Evolutionary conservation across 2,329 filamentous ascomycete genomes (phyloP).

Genomic region (Diplodia mutila): DNA sequence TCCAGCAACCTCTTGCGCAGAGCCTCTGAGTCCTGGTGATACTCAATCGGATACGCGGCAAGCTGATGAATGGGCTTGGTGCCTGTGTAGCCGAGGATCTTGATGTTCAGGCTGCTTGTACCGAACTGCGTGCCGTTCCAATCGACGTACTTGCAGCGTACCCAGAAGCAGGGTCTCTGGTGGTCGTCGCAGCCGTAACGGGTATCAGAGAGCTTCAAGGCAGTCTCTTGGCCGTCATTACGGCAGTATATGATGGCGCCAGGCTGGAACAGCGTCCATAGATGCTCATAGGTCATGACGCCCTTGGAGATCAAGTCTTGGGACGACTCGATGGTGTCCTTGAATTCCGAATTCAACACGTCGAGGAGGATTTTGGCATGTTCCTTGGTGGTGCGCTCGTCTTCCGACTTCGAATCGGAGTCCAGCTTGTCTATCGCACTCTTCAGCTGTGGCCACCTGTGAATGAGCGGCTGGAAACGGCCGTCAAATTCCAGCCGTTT

Average conservation of each 20-base stretch:
- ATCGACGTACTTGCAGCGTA: slow-evolving; percentile 41
- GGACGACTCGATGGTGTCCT: slow-evolving; percentile 45
- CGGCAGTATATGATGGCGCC: slow-evolving; percentile 36
- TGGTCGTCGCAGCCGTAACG: slow-evolving; percentile 40
- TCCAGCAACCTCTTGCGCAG: slow-evolving; percentile 48
- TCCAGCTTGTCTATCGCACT: slow-evolving; percentile 19
- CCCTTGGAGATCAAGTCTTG: slow-evolving; percentile 46
- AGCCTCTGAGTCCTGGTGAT: slow-evolving; percentile 46
- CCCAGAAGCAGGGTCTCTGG: slow-evolving; percentile 43
- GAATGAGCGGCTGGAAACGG: slow-evolving; percentile 67
- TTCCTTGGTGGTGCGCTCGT: slow-evolving; percentile 39
- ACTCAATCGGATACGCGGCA: slow-evolving; percentile 49
- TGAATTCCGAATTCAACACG: slow-evolving; percentile 47
- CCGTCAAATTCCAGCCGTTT: slow-evolving; percentile 64
- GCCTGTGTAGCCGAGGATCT: slow-evolving; percentile 41
- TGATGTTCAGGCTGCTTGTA: slow-evolving; percentile 32
- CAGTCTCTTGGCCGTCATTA: slow-evolving; percentile 43
- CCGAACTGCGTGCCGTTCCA: slow-evolving; percentile 45
- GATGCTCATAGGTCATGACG: slow-evolving; percentile 47
- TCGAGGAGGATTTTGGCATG: slow-evolving; percentile 46
- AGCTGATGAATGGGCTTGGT: slow-evolving; percentile 50
- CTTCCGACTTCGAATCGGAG: slow-evolving; percentile 29
- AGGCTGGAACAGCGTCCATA: slow-evolving; percentile 52
- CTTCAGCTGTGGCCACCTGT: slow-evolving; percentile 59
- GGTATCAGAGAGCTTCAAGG: slow-evolving; percentile 36